Base-by-base conservation (phyloP, 257 asterid species). In the Avicennia marina region DNA sequence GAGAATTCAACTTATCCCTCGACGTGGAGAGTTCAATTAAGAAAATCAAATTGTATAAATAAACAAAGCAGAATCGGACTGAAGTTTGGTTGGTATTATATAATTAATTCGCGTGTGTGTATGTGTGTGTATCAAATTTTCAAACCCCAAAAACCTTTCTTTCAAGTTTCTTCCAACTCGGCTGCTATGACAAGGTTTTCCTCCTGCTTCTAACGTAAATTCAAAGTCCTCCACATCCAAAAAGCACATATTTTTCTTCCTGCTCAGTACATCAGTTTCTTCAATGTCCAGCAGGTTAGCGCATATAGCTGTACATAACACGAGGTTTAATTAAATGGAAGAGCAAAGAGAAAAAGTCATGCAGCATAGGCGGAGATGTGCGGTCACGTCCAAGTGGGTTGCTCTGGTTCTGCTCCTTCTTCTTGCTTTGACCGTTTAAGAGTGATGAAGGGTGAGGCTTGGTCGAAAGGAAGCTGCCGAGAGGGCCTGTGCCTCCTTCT, bases 401-500 rank as follows among this genome's bases (percentile, higher is more conserved):
- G 79, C 6, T 52, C n/a, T 70, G 47, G 13, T 78, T 13, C 0
- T 77, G 10, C 2, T 76, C 33, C 8, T 72, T 15, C 0, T 69
- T 15, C 39, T 56, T 9, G 18, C 72, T 29, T 18, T 39, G 29
- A 64, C 53, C 70, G 67, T 13, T 48, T 48, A 27, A 69, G 94
- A 43, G 29, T 39, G 1, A 65, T 58, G 63, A 68, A 45, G 47
- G 53, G 19, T 32, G 46, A 58, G 45, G 48, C 5, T 69, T 82
- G 48, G 40, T 75, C n/a, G 58, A 21, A 48, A 72, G 51, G 20
- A 72, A 70, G 54, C 71, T 85, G 16, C 91, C 91, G 17, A 70
- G 81, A 66, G 95, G 89, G 59, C 79, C 71, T 2, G 91, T 78
- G 63, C 91, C 95, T 1, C 88, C 95, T 4, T 85, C 95, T 4